Conservation (phyloP, 1,139 yeast genomes). For the Eremothecium sinecaudum region DNA sequence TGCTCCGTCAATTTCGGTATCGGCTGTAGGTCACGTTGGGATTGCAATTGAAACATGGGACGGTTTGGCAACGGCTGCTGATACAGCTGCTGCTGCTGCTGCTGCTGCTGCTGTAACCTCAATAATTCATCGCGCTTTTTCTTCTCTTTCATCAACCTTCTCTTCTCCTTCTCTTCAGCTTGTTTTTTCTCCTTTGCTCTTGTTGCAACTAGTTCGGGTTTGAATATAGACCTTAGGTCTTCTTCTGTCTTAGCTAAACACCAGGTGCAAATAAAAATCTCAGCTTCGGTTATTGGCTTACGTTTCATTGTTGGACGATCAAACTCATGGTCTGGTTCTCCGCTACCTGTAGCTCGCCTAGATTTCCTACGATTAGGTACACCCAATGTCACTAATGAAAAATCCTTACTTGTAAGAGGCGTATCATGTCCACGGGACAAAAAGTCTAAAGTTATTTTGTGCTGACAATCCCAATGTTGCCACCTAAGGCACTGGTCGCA, state of each 20-base stretch:
- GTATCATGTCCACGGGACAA: constrained; percentile 14
- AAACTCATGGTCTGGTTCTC: constrained; percentile 8
- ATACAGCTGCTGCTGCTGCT: constrained; percentile 8
- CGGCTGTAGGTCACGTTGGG: background rate
- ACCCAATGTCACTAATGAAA: constrained; percentile 15
- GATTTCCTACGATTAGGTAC: constrained; percentile 19
- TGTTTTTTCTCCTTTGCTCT: constrained; percentile 21
- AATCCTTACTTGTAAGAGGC: constrained; percentile 8
- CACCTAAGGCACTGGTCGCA: constrained; percentile 29
- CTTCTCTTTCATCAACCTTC: constrained; percentile 19
- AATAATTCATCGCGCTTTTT: constrained; percentile 11
- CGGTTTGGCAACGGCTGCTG: too few relatives aligned
- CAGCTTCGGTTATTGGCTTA: constrained; percentile 16
- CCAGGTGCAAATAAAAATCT: constrained; percentile 22
- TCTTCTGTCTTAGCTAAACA: constrained; percentile 21
- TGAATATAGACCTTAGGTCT: constrained; percentile 20
- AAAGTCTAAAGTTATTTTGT: constrained; percentile 7
- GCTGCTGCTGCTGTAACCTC: constrained; percentile 5
- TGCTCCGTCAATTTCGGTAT: background rate
- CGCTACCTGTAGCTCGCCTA: constrained; percentile 16
- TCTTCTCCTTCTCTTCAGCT: constrained; percentile 24
- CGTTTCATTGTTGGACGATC: constrained; percentile 25
- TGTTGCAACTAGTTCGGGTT: constrained; percentile 20
- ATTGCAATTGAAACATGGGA: background rate
- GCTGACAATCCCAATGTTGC: constrained; percentile 28